phyloP scores from a whole-genome alignment of 257 asterid species.

The Ocimum tenuiflorum region DNA sequence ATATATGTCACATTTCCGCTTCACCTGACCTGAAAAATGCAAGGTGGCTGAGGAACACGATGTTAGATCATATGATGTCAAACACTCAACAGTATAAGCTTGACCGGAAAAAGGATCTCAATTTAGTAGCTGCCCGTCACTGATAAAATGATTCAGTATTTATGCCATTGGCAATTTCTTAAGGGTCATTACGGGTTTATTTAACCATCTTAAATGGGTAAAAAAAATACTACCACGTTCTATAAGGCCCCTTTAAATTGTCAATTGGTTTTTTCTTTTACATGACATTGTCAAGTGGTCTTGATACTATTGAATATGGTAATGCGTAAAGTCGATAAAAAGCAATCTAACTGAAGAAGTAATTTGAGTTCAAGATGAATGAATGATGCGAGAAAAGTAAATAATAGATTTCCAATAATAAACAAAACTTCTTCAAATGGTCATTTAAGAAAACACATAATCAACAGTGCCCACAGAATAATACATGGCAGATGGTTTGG shows the following conservation, averaged over 20 bases:
- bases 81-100: not conserved
- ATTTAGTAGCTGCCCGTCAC: no score
- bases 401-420: not conserved
- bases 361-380: not conserved
- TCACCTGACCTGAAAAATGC: not conserved
- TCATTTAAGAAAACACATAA: not conserved
- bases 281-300: no score
- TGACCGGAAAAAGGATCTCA: not conserved
- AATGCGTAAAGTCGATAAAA: not conserved
- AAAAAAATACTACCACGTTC: no score
- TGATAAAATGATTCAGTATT: not conserved
- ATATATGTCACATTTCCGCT: no score
- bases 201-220: no score
- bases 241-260: no score
- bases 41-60: slow-evolving; percentile 1
- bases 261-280: no score
- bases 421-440: not conserved
- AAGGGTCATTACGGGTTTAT: no score
- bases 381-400: not conserved
- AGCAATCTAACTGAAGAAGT: not conserved
- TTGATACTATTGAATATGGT: not conserved
- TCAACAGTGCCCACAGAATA: not conserved
- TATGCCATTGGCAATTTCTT: no score
- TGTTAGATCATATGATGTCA: no score
- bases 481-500: not conserved